A percentile compares a stretch with the other conserved stretches of the same genome.
phyloP scores from a whole-genome alignment of 2,329 filamentous ascomycete species.

The Sporothrix humicola region DNA sequence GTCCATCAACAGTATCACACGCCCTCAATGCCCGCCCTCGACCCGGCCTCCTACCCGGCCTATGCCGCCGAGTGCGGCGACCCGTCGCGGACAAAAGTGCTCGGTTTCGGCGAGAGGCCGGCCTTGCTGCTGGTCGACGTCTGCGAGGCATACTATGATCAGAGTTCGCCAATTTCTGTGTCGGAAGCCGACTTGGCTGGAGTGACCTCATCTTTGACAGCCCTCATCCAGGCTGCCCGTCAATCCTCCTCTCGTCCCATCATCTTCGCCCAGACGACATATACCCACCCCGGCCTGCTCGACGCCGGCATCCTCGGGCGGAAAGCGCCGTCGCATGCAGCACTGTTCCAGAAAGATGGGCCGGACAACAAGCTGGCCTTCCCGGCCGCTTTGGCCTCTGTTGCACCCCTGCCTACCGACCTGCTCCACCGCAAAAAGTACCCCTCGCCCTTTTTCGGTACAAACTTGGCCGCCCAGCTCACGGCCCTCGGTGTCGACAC shows the following conservation, averaged over 20 bases:
- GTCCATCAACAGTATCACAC: too few relatives aligned
- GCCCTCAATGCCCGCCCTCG: conserved; percentile 11
- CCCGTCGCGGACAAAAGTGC: conserved; percentile 17
- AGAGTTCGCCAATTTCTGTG: conserved; percentile 43
- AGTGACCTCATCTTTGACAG: conserved; percentile 48
- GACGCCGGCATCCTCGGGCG: conserved; percentile 13
- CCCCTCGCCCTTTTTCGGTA: conserved; percentile 17
- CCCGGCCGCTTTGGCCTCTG: neutral
- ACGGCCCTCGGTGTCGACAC: conserved; percentile 23
- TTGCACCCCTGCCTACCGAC: neutral
- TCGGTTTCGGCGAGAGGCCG: conserved; percentile 51
- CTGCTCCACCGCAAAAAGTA: neutral
- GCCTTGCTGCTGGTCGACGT: conserved; percentile 55
- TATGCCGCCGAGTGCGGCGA: conserved; percentile 23
- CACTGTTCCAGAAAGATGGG: neutral
- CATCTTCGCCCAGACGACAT: conserved; percentile 20
- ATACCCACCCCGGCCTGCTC: neutral
- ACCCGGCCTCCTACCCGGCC: neutral
- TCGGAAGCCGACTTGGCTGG: conserved; percentile 39
- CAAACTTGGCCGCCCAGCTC: conserved; percentile 21
- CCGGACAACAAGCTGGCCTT: neutral
- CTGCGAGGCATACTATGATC: conserved; percentile 54
- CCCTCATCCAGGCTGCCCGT: conserved; percentile 49
- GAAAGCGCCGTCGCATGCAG: conserved; percentile 11
- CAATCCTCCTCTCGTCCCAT: conserved; percentile 36